Evolutionary conservation across 2,329 filamentous ascomycete genomes (phyloP).

Genomic region (Calonectria henricotiae): DNA sequence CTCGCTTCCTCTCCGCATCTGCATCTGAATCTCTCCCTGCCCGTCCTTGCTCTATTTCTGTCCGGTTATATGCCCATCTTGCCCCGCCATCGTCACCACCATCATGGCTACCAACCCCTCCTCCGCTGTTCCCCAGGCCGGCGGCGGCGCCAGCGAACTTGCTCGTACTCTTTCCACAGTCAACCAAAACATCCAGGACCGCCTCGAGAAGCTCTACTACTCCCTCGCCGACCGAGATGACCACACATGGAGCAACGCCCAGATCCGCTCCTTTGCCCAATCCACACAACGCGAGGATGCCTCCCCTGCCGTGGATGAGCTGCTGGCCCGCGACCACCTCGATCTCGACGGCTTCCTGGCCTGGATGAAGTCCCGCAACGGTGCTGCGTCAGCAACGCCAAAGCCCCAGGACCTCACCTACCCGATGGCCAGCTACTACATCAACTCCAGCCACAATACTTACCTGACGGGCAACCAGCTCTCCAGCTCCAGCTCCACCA

Average conservation of each 20-base stretch:
- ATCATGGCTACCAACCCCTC: constrained; percentile 51
- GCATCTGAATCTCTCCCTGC: not conserved
- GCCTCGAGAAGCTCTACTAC: constrained; percentile 66
- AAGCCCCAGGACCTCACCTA: constrained; percentile 74
- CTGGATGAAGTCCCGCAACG: constrained; percentile 71
- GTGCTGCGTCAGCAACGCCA: constrained; percentile 62
- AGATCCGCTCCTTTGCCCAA: constrained; percentile 65
- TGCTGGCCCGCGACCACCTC: constrained; percentile 57
- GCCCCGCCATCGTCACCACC: constrained; percentile 9
- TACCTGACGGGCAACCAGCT: constrained; percentile 93
- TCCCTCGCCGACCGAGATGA: constrained; percentile 60
- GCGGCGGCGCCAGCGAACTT: constrained; percentile 65
- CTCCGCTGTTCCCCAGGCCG: constrained; percentile 59
- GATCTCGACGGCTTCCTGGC: constrained; percentile 67
- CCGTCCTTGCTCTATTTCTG: not conserved
- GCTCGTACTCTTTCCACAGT: constrained; percentile 62
- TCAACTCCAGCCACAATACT: constrained; percentile 96
- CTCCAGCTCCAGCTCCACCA: constrained; percentile 87
- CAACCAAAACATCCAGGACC: constrained; percentile 59
- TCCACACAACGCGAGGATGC: constrained; percentile 64
- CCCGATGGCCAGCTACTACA: constrained; percentile 91
- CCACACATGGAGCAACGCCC: constrained; percentile 64
- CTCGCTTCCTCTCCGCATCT: not conserved
- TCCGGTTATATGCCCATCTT: not conserved
- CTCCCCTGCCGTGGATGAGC: constrained; percentile 49